Base-by-base conservation (phyloP, 2,329 filamentous ascomycete species). In the Aphanocladium album region DNA sequence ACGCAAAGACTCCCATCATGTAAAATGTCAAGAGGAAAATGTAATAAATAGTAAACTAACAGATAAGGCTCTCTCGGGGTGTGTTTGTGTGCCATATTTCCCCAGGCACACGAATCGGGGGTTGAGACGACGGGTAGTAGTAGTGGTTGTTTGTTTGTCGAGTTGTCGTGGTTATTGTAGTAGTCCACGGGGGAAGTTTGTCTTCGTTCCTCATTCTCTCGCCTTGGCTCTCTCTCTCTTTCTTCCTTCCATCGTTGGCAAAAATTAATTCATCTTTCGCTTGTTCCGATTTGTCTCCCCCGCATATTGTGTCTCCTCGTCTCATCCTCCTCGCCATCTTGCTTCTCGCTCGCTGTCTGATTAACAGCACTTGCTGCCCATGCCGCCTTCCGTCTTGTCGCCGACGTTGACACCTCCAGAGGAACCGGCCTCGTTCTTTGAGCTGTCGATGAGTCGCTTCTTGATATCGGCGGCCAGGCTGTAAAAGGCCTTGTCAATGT, bases 401-500 rank as follows among this genome's bases (percentile, higher is more conserved):
- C 84, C 83, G 69, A 93, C 89, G 72, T 87, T 90, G 68, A 93
- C 87, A 50, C 86, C 86, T 37, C 80, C 76, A 56, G 74, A 73
- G 49, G 79, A 72, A 39, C 81, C 76, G 69, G 86, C 83, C 67
- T 95, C 90, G 65, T 85, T 85, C 81, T 93, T 91, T 67, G 88
- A 86, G 65, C 88, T 96, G 75, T 98, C 93, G 77, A 97, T 95
- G 75, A 97, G 89, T 68, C 91, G 88, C 84, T 96, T 96, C 87
- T 99, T 99, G 82, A 99, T 98, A 73, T 98, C 93, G 66, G 89
- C 86, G 17, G 95, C 95, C 68, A 99, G 85, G 74, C 84, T 93
- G 81, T 96, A 98, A 75, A 99, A 99, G 19, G 95, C 95, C 81
- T 97, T 93, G 78, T 99, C 95, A 71, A 99, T 96, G 79, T 99